Conservation (phyloP, 2,329 filamentous ascomycete genomes). For the Colletotrichum viniferum region DNA sequence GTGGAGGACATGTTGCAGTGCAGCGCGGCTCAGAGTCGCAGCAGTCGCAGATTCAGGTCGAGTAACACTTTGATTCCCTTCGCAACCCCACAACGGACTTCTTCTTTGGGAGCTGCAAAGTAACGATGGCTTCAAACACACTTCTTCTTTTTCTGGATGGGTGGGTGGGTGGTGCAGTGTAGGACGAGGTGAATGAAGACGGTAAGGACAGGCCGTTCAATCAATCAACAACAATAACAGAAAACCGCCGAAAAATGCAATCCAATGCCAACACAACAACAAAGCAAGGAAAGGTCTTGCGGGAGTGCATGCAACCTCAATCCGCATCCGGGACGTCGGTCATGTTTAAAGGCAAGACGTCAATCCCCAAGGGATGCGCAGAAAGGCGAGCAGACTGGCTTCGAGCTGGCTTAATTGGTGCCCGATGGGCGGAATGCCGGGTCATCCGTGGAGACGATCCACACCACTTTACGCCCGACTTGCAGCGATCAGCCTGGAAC, state of each 20-base stretch:
- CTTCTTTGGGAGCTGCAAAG: background rate
- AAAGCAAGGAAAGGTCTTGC: conserved; percentile 17
- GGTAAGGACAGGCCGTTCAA: conserved; percentile 10
- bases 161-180: background rate
- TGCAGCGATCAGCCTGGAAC: conserved; percentile 19
- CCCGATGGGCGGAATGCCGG: conserved; percentile 19
- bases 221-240: background rate
- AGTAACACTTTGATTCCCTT: background rate
- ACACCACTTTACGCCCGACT: conserved; percentile 16
- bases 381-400: background rate
- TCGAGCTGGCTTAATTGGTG: conserved; percentile 3
- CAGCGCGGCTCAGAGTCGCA: background rate
- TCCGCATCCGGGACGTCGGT: background rate
- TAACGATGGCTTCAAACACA: conserved; percentile 1
- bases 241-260: background rate
- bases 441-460: conserved; percentile 10
- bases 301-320: conserved; percentile 1
- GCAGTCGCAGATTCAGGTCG: background rate
- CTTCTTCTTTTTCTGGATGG: background rate
- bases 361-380: background rate
- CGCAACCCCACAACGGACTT: background rate
- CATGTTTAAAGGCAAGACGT: conserved; percentile 13
- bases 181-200: background rate
- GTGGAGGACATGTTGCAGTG: conserved; percentile 8
- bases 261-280: background rate